Evolutionary conservation across 2,329 filamentous ascomycete species (phyloP), one percentile per base, ranked within the genome.

Genomic region (Arthroderma sp.): DNA sequence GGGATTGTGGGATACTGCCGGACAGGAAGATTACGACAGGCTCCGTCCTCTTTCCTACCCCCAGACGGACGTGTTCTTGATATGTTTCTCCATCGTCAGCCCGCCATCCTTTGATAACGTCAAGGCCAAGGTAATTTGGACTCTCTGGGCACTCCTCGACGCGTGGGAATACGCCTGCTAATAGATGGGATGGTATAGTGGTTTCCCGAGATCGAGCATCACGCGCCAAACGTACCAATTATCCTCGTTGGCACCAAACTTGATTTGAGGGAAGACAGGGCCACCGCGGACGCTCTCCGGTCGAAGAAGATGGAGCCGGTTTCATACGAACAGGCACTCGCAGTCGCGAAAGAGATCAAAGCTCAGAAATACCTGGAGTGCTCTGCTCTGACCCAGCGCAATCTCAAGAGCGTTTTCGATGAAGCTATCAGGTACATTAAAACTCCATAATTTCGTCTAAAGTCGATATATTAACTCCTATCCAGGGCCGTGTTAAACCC

Each of bases 91-190:
- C 63, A 94, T 97, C 70, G 91, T 96, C 75, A 94, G 88, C 83
- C 91, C 91, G 53, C 89, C 93, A 21, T 96, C 91, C 33, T 97
- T 96, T 70, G 93, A 97, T 76, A 98, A 98, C 83, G 91, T 98
- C 71, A 93, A 90, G 77, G 91, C 91, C 61, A 98, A 97, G 86
- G 91, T 95, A 56, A 53, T n/a, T n/a, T n/a, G n/a, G 35, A 25
- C 13, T 31, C 17, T 13, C 54, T 9, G 28, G 9, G 28, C 9
- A 13, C 38, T 6, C 17, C 25, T 17, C 8, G 17, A 6, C n/a
- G 17, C 4, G 25, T 23, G 13, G 21, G 25, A 15, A 21, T 8
- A 23, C 21, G 25, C 4, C 47, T 2, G 8, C 51, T 54, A 23
- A 38, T 19, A 37, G 21, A 43, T 58, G 39, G 49, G n/a, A 63